Base-by-base conservation (phyloP, 2,329 filamentous ascomycete genomes). In the Verticillium longisporum region DNA sequence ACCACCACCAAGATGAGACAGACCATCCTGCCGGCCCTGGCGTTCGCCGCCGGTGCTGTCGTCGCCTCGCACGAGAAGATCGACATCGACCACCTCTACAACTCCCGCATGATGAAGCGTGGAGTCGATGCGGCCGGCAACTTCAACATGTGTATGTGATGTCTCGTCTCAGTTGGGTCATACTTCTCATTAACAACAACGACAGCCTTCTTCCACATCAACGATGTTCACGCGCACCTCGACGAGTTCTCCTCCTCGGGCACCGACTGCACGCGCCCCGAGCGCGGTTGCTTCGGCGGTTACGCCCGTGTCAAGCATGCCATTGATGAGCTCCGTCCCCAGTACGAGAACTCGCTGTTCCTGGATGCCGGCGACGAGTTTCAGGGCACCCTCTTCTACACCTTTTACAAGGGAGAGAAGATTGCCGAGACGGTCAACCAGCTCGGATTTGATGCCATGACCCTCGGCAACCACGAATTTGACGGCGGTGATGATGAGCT, bases 321-420 rank as follows among this genome's bases (percentile, higher is more conserved):
- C 6, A 74, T 88, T 41, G 79, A 87, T 59, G 77, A 81, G 66
- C 79, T 84, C 32, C 80, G 85, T 34, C 78, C 82, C 5, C 76
- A 78, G 34, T 77, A 86, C 67, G 79, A 83, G n/a, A 83, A 88
- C 68, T 84, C 83, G 60, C 75, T 89, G 15, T 83, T 84, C 74
- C 74, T 89, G 56, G 87, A 89, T 61, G 83, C 82, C 2, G 87
- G 87, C n/a, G 87, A 89, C 66, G 87, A 89, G 69, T 89, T 89
- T 69, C 84, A 88, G 66, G 86, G 87, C 60, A 89, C 87, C 0
- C 77, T 88, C 7, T 89, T 88, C 75, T 89, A 87, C 74, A 81
- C 80, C 4, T 88, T 82, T 71, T 89, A 89, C 67, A 82, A 82
- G 15, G 84, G 85, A 31, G 84, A 88, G 74, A 89, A 89, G 78